These are phyloP conservation scores for Alloteropsis angusta DNA, from an alignment of 202 grass and related monocot genomes.

Conservation along the genomic window DNA sequence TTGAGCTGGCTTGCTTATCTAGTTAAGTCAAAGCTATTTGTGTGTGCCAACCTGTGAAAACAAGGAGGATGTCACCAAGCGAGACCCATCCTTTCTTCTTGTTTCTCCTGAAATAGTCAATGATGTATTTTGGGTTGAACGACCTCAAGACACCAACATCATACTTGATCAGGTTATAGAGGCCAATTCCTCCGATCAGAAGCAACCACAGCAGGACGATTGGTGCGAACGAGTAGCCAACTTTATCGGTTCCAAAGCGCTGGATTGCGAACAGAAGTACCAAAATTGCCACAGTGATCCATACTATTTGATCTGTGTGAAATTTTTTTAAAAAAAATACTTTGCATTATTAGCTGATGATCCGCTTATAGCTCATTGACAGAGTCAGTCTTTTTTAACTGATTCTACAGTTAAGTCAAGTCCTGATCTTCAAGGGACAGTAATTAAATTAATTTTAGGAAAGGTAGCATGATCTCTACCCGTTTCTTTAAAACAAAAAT, in stretches of 20 bases:
- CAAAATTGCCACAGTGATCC: slow-evolving; percentile 40
- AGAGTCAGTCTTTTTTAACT: neutral
- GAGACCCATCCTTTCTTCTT: slow-evolving; percentile 60
- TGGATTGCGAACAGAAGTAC: slow-evolving; percentile 35
- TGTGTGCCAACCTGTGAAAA: slow-evolving; percentile 38
- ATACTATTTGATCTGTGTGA: slow-evolving; percentile 35
- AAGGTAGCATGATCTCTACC: neutral
- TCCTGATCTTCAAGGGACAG: neutral
- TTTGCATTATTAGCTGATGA: neutral
- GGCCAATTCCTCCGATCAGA: slow-evolving; percentile 36
- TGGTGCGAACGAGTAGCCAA: slow-evolving; percentile 53
- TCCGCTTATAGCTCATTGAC: neutral
- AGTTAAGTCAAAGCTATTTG: neutral
- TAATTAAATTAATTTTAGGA: neutral
- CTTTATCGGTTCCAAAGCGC: slow-evolving; percentile 45
- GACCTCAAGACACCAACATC: slow-evolving; percentile 36
- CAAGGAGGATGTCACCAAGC: slow-evolving; percentile 50
- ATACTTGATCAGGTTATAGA: slow-evolving; percentile 52
- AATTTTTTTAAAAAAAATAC: neutral
- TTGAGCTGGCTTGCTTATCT: neutral
- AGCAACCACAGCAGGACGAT: slow-evolving; percentile 43
- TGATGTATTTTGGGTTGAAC: slow-evolving; percentile 56
- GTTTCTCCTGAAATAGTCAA: slow-evolving; percentile 56
- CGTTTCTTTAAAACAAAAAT: neutral
- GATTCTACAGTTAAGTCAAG: neutral